Percentiles rank a stretch among this genome's conserved stretches.
Conservation (phyloP, 768 basidiomycete genomes). For the Lactarius trivialis region DNA sequence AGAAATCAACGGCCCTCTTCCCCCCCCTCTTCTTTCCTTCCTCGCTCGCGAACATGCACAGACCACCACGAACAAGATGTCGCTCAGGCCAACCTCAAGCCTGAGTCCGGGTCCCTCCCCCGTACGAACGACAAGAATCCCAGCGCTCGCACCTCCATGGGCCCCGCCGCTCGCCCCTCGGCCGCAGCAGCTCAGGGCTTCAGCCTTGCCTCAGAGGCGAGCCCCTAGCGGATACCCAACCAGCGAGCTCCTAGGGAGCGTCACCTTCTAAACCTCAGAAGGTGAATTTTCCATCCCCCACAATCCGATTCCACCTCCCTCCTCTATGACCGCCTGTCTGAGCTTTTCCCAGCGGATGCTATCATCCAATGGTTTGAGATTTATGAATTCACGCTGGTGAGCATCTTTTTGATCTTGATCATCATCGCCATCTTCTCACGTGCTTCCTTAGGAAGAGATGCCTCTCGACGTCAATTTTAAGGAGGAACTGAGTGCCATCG, state of each 20-base stretch:
- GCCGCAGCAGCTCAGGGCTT: slow-evolving; percentile 48
- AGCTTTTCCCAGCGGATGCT: slow-evolving; percentile 67
- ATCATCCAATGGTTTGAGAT: slow-evolving; percentile 99
- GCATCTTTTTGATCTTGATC: slow-evolving; percentile 22
- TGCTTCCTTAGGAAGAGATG: slow-evolving; percentile 78
- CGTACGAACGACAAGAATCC: slow-evolving; percentile 47
- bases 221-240: slow-evolving; percentile 62
- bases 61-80: slow-evolving; percentile 34
- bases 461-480: too few species aligned
- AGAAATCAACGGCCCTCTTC: too few species aligned
- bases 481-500: slow-evolving; percentile 97
- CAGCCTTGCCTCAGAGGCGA: slow-evolving; percentile 56
- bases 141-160: slow-evolving; percentile 70
- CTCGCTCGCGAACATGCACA: slow-evolving; percentile 17
- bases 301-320: not conserved
- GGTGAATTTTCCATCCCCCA: slow-evolving; percentile 35
- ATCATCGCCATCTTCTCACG: not conserved
- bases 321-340: too few species aligned
- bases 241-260: slow-evolving; percentile 73
- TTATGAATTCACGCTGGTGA: slow-evolving; percentile 81
- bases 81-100: slow-evolving; percentile 60
- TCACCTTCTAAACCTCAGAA: slow-evolving; percentile 88
- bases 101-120: slow-evolving; percentile 74
- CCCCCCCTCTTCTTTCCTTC: not conserved
- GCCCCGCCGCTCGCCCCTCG: slow-evolving; percentile 41